These are phyloP conservation scores for Tricholoma sp. DNA, from an alignment of 768 basidiomycete genomes.

Conservation along the genomic window DNA sequence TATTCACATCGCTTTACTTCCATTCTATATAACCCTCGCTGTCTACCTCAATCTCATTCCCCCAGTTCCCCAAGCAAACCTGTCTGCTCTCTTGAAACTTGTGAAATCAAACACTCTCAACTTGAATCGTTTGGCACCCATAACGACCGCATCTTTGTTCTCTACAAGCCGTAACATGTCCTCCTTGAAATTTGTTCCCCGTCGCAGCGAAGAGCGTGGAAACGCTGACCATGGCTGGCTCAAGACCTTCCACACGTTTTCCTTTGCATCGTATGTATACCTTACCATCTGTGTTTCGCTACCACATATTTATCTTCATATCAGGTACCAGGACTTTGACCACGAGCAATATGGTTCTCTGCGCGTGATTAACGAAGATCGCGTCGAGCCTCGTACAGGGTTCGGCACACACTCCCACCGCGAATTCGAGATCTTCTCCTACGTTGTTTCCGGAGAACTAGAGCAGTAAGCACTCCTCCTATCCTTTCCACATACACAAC, in stretches of 20 bases:
- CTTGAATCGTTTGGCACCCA: slow-evolving; percentile 15
- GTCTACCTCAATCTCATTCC: slow-evolving; percentile 29
- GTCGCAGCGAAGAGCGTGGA: slow-evolving; percentile 61
- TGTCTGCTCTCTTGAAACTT: slow-evolving; percentile 34
- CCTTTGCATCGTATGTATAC: slow-evolving; percentile 56
- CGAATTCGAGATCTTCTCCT: slow-evolving; percentile 91
- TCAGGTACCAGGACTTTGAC: slow-evolving; percentile 54
- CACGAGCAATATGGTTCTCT: slow-evolving; percentile 68
- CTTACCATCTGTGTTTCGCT: background rate
- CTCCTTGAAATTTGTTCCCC: slow-evolving; percentile 40
- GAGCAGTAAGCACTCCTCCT: slow-evolving; percentile 58
- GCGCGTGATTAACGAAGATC: slow-evolving; percentile 91
- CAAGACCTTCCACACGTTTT: slow-evolving; percentile 84
- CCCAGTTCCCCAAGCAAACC: slow-evolving; percentile 21
- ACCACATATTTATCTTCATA: background rate
- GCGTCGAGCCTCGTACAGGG: slow-evolving; percentile 69
- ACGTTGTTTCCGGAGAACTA: slow-evolving; percentile 72
- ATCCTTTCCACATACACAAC: background rate
- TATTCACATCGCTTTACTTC: slow-evolving; percentile 33
- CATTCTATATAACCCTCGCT: slow-evolving; percentile 37
- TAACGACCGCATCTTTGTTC: slow-evolving; percentile 5
- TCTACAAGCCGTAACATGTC: slow-evolving; percentile 15
- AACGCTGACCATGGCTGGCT: slow-evolving; percentile 82
- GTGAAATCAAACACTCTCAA: slow-evolving; percentile 29
- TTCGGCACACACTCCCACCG: slow-evolving; percentile 84